phyloP scores from a whole-genome alignment of 768 basidiomycete genomes.

The Kockovaella imperatae region DNA sequence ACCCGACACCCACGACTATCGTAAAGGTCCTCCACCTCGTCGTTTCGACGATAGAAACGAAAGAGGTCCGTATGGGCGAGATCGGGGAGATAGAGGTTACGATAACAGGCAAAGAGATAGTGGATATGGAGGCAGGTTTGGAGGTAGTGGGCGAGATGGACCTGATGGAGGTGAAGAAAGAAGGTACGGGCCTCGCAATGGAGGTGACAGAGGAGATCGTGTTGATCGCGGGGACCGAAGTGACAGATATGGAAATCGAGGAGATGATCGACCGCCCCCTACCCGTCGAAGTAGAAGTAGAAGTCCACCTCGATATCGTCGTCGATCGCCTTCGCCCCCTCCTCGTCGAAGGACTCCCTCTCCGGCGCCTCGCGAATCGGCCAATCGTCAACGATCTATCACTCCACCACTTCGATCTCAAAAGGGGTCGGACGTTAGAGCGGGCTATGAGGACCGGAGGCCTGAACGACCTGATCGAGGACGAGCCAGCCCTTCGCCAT shows the following conservation, averaged over 20 bases:
- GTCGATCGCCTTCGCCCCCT: constrained; percentile 11
- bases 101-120: constrained; percentile 15
- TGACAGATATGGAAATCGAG: constrained; percentile 5
- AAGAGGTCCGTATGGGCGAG: no score
- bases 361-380: neutral
- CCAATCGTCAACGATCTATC: constrained; percentile 9
- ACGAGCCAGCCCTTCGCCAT: constrained; percentile 1
- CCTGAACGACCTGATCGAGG: neutral
- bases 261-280: no score
- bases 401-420: constrained; percentile 8
- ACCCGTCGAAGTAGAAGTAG: neutral
- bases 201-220: constrained; percentile 6
- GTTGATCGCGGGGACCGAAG: neutral
- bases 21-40: neutral
- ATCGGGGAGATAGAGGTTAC: neutral
- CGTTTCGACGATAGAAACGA: neutral
- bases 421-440: neutral
- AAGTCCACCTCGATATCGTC: neutral
- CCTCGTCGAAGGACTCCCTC: constrained; percentile 5
- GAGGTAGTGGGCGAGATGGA: no score
- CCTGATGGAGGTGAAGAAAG: constrained; percentile 4
- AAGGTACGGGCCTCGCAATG: constrained; percentile 6
- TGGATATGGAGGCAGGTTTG: constrained; percentile 18
- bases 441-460: neutral
- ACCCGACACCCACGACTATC: neutral